Base-by-base conservation (phyloP, 495 filamentous ascomycete species). In the Chlorociboria aeruginascens region DNA sequence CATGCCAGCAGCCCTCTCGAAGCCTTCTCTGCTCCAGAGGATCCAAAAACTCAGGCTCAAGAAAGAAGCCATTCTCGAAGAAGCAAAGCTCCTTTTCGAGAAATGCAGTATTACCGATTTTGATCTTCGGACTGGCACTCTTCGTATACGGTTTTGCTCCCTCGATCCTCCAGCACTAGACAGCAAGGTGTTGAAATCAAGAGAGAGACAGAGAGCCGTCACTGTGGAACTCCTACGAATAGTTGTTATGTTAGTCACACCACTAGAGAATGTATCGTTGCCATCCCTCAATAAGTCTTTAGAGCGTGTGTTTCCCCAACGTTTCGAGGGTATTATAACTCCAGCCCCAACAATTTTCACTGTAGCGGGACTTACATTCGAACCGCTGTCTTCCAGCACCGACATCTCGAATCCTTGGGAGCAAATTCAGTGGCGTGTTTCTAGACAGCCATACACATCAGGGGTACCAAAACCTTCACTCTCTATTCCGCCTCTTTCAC, bases 1-100 rank as follows among this genome's bases (percentile, higher is more conserved):
- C 8, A 66, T 97, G 10, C 90, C 90, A 0, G 61, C 62, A 7
- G 89, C 88, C 0, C 66, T 97, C 0, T 72, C 76, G 49, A 74
- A 77, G 35, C 66, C 70, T 1, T 75, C 82, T 6, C 73, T 95
- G 31, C 62, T 89, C 0, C 65, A 63, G 0, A 54, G 86, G 37
- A 57, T 74, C 1, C 54, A 57, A 32, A 63, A 69, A 16, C 66
- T 66, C 45, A 54, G 55, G 1, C 53, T 57, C 2, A 47, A 42
- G 1, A 20, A 65, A 59, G 61, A 66, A 41, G 62, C 60, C 14
- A 40, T 60, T 35, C 52, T 58, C 14, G 50, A 71, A 1, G 45
- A 63, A 33, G 49, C 47, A 13, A 58, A 60, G 25, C 48, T 52
- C 7, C 52, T 43, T 32, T 35, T 57, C 20, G 10, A 32, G 16